Evolutionary conservation across 441 rosid genomes (phyloP).

Genomic region (Bruguiera hainesii): DNA sequence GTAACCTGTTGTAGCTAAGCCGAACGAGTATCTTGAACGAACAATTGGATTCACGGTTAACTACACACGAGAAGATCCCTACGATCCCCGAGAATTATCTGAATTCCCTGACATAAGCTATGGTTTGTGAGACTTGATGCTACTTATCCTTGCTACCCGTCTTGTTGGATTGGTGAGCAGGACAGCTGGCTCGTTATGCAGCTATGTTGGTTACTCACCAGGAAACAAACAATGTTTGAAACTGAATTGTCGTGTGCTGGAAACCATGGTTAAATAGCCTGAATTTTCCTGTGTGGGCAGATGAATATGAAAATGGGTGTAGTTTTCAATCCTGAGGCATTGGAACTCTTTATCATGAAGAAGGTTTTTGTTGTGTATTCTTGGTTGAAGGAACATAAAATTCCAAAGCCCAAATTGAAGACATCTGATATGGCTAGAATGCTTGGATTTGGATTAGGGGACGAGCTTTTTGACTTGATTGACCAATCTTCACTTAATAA

Average conservation of each 20-base stretch:
- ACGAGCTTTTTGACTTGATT: constrained; percentile 53
- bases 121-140: constrained; percentile 93
- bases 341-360: constrained; percentile 73
- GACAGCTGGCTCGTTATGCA: constrained; percentile 50
- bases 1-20: constrained; percentile 36
- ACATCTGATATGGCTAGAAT: constrained; percentile 85
- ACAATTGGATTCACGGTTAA: constrained; percentile 73
- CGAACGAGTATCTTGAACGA: constrained; percentile 56
- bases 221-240: constrained; percentile 25
- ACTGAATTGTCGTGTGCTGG: neutral
- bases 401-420: constrained; percentile 70
- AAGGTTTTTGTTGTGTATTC: constrained; percentile 67
- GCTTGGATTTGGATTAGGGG: constrained; percentile 87
- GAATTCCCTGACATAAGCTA: constrained; percentile 80
- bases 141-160: constrained; percentile 78
- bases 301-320: constrained; percentile 89
- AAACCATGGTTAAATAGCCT: neutral
- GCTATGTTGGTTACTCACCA: constrained; percentile 90
- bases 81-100: constrained; percentile 72
- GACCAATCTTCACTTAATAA: constrained; percentile 31
- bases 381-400: constrained; percentile 62
- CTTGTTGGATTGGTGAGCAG: constrained; percentile 84
- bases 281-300: constrained; percentile 28
- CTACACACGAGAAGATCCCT: constrained; percentile 58
- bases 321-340: constrained; percentile 87